A percentile compares a stretch with the other conserved stretches of the same genome.
phyloP scores from a whole-genome alignment of 1,139 yeast genomes.

The Taphrina sp. region DNA sequence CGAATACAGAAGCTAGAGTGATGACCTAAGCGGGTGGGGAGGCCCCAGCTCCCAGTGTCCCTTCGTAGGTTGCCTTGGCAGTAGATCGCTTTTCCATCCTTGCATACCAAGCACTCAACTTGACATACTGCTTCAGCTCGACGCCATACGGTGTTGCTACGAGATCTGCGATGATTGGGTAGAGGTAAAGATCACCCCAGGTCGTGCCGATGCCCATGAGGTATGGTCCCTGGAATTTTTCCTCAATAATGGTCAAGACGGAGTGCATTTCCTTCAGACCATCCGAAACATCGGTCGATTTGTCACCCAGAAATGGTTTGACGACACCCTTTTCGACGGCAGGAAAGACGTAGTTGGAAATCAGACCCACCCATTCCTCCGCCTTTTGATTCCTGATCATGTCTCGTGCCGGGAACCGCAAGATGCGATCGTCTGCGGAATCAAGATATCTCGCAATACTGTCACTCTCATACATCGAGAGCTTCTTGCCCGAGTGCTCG shows the following conservation, averaged over 20 bases:
- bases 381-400: slow-evolving; percentile 17
- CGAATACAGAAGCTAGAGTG: too few species aligned
- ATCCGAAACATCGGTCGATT: neutral
- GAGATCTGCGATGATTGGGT: slow-evolving; percentile 26
- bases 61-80: slow-evolving; percentile 10
- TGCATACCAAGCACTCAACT: slow-evolving; percentile 8
- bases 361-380: slow-evolving; percentile 21
- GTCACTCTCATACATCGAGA: slow-evolving; percentile 23
- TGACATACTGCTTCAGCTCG: slow-evolving; percentile 5
- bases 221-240: slow-evolving; percentile 17
- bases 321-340: slow-evolving; percentile 24
- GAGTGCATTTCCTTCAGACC: slow-evolving; percentile 5
- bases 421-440: slow-evolving; percentile 11
- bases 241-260: slow-evolving; percentile 3
- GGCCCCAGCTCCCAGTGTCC: slow-evolving; percentile 19
- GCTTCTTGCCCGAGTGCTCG: slow-evolving; percentile 21
- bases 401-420: slow-evolving; percentile 20
- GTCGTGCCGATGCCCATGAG: slow-evolving; percentile 25
- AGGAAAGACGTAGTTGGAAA: slow-evolving; percentile 13
- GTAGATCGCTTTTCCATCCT: slow-evolving; percentile 26
- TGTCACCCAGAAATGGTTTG: slow-evolving; percentile 16
- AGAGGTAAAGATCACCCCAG: slow-evolving; percentile 27
- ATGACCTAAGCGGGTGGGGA: too few species aligned
- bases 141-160: slow-evolving; percentile 21
- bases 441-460: slow-evolving; percentile 24